Base-by-base conservation (phyloP, 73 alveolate species). In the Urostyla sp. region DNA sequence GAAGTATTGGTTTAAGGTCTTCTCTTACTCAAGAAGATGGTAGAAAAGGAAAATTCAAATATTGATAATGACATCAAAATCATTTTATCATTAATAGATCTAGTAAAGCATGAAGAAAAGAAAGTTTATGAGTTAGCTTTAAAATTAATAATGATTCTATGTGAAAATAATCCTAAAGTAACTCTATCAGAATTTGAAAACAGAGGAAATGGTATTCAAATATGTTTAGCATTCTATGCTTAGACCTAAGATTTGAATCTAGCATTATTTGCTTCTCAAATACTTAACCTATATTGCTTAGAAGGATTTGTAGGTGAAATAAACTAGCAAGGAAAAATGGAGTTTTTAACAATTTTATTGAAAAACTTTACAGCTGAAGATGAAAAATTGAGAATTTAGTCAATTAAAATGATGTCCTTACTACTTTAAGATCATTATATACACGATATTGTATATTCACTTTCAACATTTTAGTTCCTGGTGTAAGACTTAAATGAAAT, bases 391-490 rank as follows among this genome's bases (percentile, higher is more conserved):
- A 78, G 82, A 46, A 78, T 46, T 0, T 16, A 53, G 36, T 52
- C 74, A 1, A 78, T 61, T 15, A 45, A 40, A 15, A 26, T 61
- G 74, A 40, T 61, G 81, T 61, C 82, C 7, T 28, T 49, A 2
- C 18, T 78, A 0, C 27, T 61, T 18, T 37, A 72, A 24, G 81
- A 61, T 26, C 26, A 31, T 27, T 40, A 34, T 44, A 49, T 53
- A 21, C 88, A 76, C 31, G 89, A 78, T 31, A 21, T 53, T 18
- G 54, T 43, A 8, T 44, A 55, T 16, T 11, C 38, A 28, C 30
- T 78, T 26, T 56, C 82, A 21, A 81, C 59, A 30, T 78, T 78
- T 40, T 16, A 43, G 37, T 78, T 78, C 82, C 60, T 78, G 18
- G 49, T 78, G 30, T 23, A 31, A 7, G 82, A 78, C 23, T 28